Evolutionary conservation across 1,284 basidiomycete species (phyloP), one percentile per base, ranked within the genome.

Genomic region (Exobasidium rhododendri): DNA sequence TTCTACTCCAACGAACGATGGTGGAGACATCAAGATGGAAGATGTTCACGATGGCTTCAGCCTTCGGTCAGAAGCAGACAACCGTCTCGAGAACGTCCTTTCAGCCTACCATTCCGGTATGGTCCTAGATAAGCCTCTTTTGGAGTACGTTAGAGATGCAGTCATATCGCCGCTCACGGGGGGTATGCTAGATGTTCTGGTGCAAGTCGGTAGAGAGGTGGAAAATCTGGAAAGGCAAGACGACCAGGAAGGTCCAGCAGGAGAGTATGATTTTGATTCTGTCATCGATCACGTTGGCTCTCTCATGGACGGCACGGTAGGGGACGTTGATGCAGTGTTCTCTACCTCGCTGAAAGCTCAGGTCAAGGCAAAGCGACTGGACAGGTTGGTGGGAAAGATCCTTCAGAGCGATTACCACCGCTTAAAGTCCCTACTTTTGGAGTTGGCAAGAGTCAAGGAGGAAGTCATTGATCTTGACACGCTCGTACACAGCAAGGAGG

Each of bases 121-220:
- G 17, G 5, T 58, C 24, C 45, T 58, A 7, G 57, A 58, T n/a
- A 46, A 51, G 26, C 29, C 57, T 22, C 45, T 58, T 22, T 13
- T 11, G 10, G 57, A 49, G 17, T 49, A 47, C 24, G 57, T 58
- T 31, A 45, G 57, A 11, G 57, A 58, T 31, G 4, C 17, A 30
- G n/a, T 52, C 6, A 44, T 47, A 31, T 10, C 35, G 40, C 57
- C 57, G 17, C 40, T 58, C 17, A 56, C 57, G n/a, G 40, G 40
- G 10, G 46, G 57, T 4, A n/a, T 30, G 32, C 17, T 58, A n/a
- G 40, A 58, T 11, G 45, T 49, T 4, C 45, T 58, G 20, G n/a
- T 29, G 7, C 10, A 32, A 26, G 45, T 32, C 14, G 45, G 57
- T 20, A 32, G 29, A 14, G 24, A 55, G 28, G 4, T 35, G 28